Base-by-base conservation (phyloP, 2,329 filamentous ascomycete genomes). In the Fragosphaeria purpurea region DNA sequence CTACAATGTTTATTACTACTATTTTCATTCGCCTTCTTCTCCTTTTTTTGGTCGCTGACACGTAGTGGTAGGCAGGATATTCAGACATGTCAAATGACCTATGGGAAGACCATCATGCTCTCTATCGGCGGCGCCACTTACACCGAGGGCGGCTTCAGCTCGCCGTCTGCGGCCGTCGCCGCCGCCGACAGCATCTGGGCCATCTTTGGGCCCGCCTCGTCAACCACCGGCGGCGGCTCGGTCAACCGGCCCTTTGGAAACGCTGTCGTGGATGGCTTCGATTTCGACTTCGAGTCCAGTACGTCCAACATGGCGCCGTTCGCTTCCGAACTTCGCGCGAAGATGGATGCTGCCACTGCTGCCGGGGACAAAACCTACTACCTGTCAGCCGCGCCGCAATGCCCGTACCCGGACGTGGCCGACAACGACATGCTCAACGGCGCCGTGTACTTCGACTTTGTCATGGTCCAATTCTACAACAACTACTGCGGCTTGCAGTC, bases 111-210 rank as follows among this genome's bases (percentile, higher is more conserved):
- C 1, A 82, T 89, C 56, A 62, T 87, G 43, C 71, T 89, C 8
- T 88, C 85, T 3, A 71, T 89, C 43, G 85, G 84, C 13, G 85
- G 86, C 35, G 79, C 79, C 3, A 83, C 82, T 1, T 86, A 86
- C 63, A 79, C 70, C 13, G 82, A 86, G 62, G 82, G 80, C 35
- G 83, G 83, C 32, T 86, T 86, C 68, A 60, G 65, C 39, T 75
- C 71, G n/a, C 57, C 69, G 1, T 56, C 65, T 0, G 74, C 70
- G 0, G 83, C 83, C 6, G 62, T 70, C 22, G 61, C 68, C 1
- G 76, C 76, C 3, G 85, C 85, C 0, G 66, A 83, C 49, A 70
- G 75, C 22, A 67, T 89, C 51, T 89, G 85, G 85, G 70, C 76
- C 47, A 83, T 82, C 55, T 88, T 88, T 62, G 85, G 85, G 2